Base-by-base conservation (phyloP, 345 rosid genomes). In the Salix brachista region DNA sequence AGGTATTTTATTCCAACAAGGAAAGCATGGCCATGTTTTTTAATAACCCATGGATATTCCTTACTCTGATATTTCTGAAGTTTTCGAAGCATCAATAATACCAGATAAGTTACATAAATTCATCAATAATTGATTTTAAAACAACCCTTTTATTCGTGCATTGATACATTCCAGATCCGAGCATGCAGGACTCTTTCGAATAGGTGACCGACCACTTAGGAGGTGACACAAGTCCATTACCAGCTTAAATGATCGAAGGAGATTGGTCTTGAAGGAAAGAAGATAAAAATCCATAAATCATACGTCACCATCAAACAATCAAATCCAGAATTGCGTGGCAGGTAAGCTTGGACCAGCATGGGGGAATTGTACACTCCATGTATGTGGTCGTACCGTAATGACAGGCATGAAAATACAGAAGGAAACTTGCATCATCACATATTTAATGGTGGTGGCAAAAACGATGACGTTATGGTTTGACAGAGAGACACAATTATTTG, bases 51-150 rank as follows among this genome's bases (percentile, higher is more conserved):
- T 13, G 2, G 12, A 44, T 14, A 46, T 46, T 3, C 50, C 14
- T 14, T 14, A 13, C 0, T 0, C 16, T 12, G 16, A 4, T 11
- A 3, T 44, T 11, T 46, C 0, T 3, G 1, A 2, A 0, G 3
- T 52, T 6, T 52, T 52, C 9, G 7, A 18, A 2, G 58, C 58
- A 52, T 18, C n/a, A 5, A 6, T 52, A 52, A 52, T 52, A 19
- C n/a, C 50, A 46, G 16, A 52, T 52, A 7, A 19, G 19, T 0
- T 8, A 6, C 13, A 12, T 26, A 13, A 2, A 62, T 26, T 11
- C 13, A 62, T 62, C 10, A 65, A 65, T 65, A 13, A 64, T 64
- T 64, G 39, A 28, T 28, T 30, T 28, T 36, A 12, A 65, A 65
- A 65, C 17, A 65, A 65, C 23, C 4, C n/a, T 18, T 52, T 19